Percentiles rank a stretch among this genome's conserved stretches.
phyloP scores from a whole-genome alignment of 1,284 basidiomycete species.

The Phlebopus sp. region DNA sequence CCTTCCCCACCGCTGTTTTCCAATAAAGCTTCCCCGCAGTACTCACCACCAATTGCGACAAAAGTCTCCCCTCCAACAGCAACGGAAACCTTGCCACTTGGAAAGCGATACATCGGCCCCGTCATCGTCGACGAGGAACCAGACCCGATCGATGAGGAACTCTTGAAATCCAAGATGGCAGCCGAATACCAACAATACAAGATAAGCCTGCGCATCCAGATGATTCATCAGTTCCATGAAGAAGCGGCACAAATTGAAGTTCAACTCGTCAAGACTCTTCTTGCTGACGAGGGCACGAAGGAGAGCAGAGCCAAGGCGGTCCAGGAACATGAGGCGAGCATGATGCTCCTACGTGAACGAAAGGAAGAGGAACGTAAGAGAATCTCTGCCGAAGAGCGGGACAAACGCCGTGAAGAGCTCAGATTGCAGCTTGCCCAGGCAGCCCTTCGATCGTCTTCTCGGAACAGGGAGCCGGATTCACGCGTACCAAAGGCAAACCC shows the following conservation, averaged over 20 bases:
- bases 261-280: slow-evolving; percentile 43
- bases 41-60: slow-evolving; percentile 22
- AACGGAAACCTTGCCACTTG: slow-evolving; percentile 20
- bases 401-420: slow-evolving; percentile 37
- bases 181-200: slow-evolving; percentile 50
- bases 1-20: slow-evolving; percentile 20
- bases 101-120: slow-evolving; percentile 48
- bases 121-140: slow-evolving; percentile 41
- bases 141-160: slow-evolving; percentile 26
- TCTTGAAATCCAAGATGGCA: slow-evolving; percentile 32
- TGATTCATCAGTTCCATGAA: slow-evolving; percentile 55
- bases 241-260: slow-evolving; percentile 48
- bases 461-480: slow-evolving; percentile 18
- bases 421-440: slow-evolving; percentile 21
- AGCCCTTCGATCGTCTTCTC: slow-evolving; percentile 10
- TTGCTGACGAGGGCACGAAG: slow-evolving; percentile 28
- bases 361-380: slow-evolving; percentile 52
- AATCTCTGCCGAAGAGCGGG: slow-evolving; percentile 44
- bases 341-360: slow-evolving; percentile 42
- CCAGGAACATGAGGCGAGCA: slow-evolving; percentile 44
- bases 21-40: slow-evolving; percentile 24
- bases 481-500: slow-evolving; percentile 12
- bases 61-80: slow-evolving; percentile 25
- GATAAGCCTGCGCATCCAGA: slow-evolving; percentile 45
- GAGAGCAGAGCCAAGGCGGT: slow-evolving; percentile 35